These are phyloP conservation scores for Neoboletus magnificus DNA, from an alignment of 768 basidiomycete species.

Conservation along the genomic window DNA sequence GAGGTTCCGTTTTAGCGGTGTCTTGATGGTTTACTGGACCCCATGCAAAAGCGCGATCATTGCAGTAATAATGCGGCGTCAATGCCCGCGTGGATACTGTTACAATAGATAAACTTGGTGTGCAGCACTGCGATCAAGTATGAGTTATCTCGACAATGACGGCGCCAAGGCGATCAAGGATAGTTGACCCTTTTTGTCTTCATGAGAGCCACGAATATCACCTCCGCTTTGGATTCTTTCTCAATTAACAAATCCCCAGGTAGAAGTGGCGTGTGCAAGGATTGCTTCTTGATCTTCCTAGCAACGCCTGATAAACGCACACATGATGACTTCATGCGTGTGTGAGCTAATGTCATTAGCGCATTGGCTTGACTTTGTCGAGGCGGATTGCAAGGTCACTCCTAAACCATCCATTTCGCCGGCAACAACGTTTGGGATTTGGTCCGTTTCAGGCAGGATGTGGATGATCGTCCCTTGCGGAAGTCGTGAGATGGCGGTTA, in stretches of 20 bases:
- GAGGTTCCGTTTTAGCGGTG: slow-evolving; percentile 51
- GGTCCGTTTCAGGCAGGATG: slow-evolving; percentile 46
- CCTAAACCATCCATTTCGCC: slow-evolving; percentile 8
- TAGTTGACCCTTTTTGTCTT: slow-evolving; percentile 74
- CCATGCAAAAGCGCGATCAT: slow-evolving; percentile 84
- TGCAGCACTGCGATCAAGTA: slow-evolving; percentile 48
- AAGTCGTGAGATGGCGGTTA: slow-evolving; percentile 43
- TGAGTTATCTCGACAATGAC: background rate
- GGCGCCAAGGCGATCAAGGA: background rate
- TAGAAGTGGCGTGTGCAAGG: slow-evolving; percentile 45
- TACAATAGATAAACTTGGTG: slow-evolving; percentile 90
- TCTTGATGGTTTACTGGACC: slow-evolving; percentile 62
- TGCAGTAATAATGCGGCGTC: slow-evolving; percentile 93
- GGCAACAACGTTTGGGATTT: slow-evolving; percentile 18
- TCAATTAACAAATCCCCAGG: slow-evolving; percentile 86
- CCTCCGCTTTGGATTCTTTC: slow-evolving; percentile 92
- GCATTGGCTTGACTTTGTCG: slow-evolving; percentile 34
- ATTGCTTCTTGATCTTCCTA: slow-evolving; percentile 46
- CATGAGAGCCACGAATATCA: slow-evolving; percentile 90
- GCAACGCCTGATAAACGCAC: slow-evolving; percentile 69
- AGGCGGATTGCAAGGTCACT: background rate
- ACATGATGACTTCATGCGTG: slow-evolving; percentile 92
- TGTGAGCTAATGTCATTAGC: slow-evolving; percentile 86
- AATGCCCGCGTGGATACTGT: slow-evolving; percentile 84
- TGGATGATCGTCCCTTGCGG: slow-evolving; percentile 60